phyloP scores from a whole-genome alignment of 2,329 filamentous ascomycete genomes.

The Monosporascus sp. region DNA sequence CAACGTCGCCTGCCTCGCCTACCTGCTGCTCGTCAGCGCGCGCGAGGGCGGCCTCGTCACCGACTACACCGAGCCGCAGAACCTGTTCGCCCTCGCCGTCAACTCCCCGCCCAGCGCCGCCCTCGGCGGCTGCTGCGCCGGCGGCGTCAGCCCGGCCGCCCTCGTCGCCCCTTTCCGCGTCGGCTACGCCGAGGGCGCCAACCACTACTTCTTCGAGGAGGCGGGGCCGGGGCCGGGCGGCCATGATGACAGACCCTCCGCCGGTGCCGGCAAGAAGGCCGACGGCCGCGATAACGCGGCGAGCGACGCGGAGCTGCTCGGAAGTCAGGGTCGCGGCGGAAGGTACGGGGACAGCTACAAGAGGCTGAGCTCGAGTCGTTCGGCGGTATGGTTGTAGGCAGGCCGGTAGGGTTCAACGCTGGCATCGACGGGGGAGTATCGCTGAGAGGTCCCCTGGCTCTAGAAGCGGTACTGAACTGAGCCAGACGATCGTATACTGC shows the following conservation, averaged over 20 bases:
- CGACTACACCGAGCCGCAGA: constrained; percentile 74
- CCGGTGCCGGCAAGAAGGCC: neutral
- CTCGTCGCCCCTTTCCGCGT: constrained; percentile 21
- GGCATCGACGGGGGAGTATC: too few species aligned
- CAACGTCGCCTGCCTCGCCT: constrained; percentile 61
- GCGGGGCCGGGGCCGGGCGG: constrained; percentile 2
- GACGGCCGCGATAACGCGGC: neutral
- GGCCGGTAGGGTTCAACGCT: neutral
- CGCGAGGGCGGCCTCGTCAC: constrained; percentile 59
- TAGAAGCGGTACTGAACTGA: too few species aligned
- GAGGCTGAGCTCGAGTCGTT: constrained; percentile 14
- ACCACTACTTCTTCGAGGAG: constrained; percentile 27
- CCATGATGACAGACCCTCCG: neutral
- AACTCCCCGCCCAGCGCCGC: constrained; percentile 39
- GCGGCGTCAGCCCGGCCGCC: constrained; percentile 16
- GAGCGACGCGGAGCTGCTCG: constrained; percentile 10
- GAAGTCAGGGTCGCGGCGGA: neutral
- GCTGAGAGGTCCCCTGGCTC: too few species aligned
- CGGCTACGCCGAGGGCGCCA: constrained; percentile 16
- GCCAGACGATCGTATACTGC: too few species aligned
- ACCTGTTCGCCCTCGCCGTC: constrained; percentile 67
- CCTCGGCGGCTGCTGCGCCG: constrained; percentile 21
- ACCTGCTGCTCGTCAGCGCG: constrained; percentile 51
- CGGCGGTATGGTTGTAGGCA: constrained; percentile 9
- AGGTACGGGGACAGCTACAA: constrained; percentile 15